A percentile compares a stretch with the other conserved stretches of the same genome.
These are phyloP conservation scores for Taphrina betulina DNA, from an alignment of 1,139 yeast species.

Conservation along the genomic window DNA sequence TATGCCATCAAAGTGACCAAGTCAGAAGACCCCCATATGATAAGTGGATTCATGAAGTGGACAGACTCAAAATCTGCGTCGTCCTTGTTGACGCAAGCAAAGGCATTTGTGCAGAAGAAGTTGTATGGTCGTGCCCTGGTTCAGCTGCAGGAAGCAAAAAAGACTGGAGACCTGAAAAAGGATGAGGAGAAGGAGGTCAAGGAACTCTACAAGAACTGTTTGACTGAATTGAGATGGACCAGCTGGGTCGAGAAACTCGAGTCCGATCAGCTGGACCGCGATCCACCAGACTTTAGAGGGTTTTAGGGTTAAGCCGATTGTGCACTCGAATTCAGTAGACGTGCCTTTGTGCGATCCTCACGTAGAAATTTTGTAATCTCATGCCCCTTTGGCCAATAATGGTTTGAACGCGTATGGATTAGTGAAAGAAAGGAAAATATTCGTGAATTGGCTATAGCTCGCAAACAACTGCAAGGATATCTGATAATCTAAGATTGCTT, in stretches of 20 bases:
- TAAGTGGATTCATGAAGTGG: slow-evolving; percentile 17
- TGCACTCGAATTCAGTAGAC: too few species aligned
- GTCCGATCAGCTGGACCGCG: slow-evolving; percentile 13
- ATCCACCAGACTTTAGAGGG: slow-evolving; percentile 22
- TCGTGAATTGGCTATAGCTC: too few species aligned
- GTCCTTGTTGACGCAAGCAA: slow-evolving; percentile 17
- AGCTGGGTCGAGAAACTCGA: slow-evolving; percentile 16
- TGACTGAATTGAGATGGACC: slow-evolving; percentile 12
- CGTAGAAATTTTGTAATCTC: too few species aligned
- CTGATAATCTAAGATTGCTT: too few species aligned
- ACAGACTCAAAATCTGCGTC: slow-evolving; percentile 21
- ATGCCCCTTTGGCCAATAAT: too few species aligned
- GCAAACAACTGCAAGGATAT: too few species aligned
- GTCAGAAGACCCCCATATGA: slow-evolving; percentile 7
- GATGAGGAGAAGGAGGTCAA: slow-evolving; percentile 22
- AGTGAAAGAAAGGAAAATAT: too few species aligned
- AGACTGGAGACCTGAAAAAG: slow-evolving; percentile 19
- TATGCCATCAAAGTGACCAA: slow-evolving; percentile 15
- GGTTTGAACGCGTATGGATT: too few species aligned
- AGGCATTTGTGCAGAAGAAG: slow-evolving; percentile 10
- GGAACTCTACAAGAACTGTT: background rate
- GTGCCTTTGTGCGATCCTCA: too few species aligned
- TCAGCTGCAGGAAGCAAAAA: slow-evolving; percentile 18
- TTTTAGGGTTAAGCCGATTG: too few species aligned
- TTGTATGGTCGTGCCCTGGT: slow-evolving; percentile 33